Conservation (phyloP, 1,284 basidiomycete species). For the Marasmius tenuissimus region DNA sequence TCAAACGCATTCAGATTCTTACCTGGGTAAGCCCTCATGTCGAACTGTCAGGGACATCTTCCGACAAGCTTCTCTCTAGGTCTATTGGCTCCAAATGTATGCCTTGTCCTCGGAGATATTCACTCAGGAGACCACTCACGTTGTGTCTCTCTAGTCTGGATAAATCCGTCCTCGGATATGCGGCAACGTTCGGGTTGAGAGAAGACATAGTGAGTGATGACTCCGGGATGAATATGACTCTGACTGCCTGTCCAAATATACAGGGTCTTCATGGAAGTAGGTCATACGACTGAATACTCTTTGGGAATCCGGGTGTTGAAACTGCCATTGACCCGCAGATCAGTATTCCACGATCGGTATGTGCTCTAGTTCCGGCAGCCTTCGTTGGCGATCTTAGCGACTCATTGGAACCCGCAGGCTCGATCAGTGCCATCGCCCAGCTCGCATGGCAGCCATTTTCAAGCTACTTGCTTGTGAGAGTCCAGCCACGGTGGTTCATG, state of each 20-base stretch:
- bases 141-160: conserved; percentile 8
- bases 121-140: not conserved
- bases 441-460: conserved; percentile 18
- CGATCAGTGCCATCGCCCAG: conserved; percentile 17
- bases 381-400: not conserved
- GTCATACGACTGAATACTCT: not conserved
- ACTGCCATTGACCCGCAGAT: not conserved
- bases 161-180: conserved; percentile 13
- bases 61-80: not conserved
- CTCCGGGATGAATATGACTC: not conserved
- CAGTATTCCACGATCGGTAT: not conserved
- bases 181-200: conserved; percentile 14
- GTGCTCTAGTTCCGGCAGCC: not conserved
- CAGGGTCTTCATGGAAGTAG: not conserved
- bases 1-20: not conserved
- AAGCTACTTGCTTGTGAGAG: conserved; percentile 16
- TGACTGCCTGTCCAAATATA: not conserved
- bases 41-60: not conserved
- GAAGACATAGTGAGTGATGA: conserved; percentile 5
- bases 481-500: conserved; percentile 15
- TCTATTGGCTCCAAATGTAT: conserved; percentile 16
- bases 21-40: not conserved
- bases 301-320: not conserved
- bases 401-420: conserved; percentile 2
- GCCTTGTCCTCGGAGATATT: not conserved